Evolutionary conservation across 2,329 filamentous ascomycete genomes (phyloP).

Genomic region (Exophiala sp.): DNA sequence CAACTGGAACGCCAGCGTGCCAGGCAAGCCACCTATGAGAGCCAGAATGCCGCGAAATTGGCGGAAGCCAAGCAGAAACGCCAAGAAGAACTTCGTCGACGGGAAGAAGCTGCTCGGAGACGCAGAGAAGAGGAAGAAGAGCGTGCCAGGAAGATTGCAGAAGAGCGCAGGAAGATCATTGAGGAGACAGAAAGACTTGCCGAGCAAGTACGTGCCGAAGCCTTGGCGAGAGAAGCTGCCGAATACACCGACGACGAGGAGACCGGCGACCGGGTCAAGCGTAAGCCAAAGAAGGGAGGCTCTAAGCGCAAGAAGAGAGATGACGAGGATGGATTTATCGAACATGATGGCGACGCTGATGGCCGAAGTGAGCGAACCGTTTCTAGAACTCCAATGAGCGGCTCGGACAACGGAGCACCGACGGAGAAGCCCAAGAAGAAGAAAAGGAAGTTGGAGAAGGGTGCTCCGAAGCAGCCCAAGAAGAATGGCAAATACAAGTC

Average conservation of each 20-base stretch:
- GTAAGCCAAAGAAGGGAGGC: slow-evolving; percentile 66
- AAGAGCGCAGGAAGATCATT: slow-evolving; percentile 74
- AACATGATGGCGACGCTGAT: slow-evolving; percentile 33
- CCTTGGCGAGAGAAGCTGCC: slow-evolving; percentile 61
- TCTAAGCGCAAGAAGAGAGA: slow-evolving; percentile 40
- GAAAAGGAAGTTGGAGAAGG: slow-evolving; percentile 55
- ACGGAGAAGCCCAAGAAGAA: slow-evolving; percentile 46
- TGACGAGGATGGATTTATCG: slow-evolving; percentile 32
- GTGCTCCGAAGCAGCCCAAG: slow-evolving; percentile 31
- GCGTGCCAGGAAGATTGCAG: slow-evolving; percentile 72
- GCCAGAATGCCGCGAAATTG: slow-evolving; percentile 83
- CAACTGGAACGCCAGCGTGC: slow-evolving; percentile 82
- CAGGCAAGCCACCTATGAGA: slow-evolving; percentile 84
- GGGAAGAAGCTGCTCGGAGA: slow-evolving; percentile 68
- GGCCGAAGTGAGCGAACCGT: slow-evolving; percentile 21
- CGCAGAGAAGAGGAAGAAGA: slow-evolving; percentile 65
- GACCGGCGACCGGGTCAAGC: slow-evolving; percentile 72
- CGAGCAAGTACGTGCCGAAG: slow-evolving; percentile 64
- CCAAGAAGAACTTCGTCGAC: slow-evolving; percentile 69
- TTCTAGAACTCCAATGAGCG: slow-evolving; percentile 25
- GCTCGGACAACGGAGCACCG: slow-evolving; percentile 22
- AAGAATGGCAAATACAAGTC: slow-evolving; percentile 70
- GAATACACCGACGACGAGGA: slow-evolving; percentile 77
- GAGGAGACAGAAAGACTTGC: slow-evolving; percentile 69
- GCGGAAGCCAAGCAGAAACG: slow-evolving; percentile 71